Evolutionary conservation across 2,329 filamentous ascomycete species (phyloP), one percentile per base, ranked within the genome.

Genomic region (Graphilbum fragrans): DNA sequence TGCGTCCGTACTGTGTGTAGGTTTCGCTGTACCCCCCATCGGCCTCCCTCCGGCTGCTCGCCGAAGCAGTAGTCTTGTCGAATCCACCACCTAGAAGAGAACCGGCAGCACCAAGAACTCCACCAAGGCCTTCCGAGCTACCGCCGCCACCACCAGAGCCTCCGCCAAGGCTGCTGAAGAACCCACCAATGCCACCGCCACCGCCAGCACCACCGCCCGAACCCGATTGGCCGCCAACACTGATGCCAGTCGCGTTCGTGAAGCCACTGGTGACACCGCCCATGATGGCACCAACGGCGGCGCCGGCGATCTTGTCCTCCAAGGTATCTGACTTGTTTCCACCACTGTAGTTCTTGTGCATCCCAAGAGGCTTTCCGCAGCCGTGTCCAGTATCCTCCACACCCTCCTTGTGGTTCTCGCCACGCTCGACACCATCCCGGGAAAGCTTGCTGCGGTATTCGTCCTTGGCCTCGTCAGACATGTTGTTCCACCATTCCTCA

Each of bases 341-440:
- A 25, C 64, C 60, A 19, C 50, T 51, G 45, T 72, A 75, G 49
- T 74, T 72, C 61, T 83, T 87, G 47, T 79, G 77, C 74, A 93
- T 83, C 48, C 79, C 74, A 11, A 94, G 67, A 60, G 87, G 87
- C 45, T 84, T 79, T 46, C 64, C 68, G 55, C 86, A 94, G 39
- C 86, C 86, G 56, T 94, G 86, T 12, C 88, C 88, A 40, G 74
- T 80, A 59, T 95, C 87, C 16, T 86, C 64, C 11, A 90, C 81
- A 22, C 85, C 86, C 52, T 86, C 79, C 60, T 86, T 90, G 64
- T 95, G 88, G 60, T 95, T 95, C 46, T 80, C 70, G 16, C 84
- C 84, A 37, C 75, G 68, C 57, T 78, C 58, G 38, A 95, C 86
- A 44, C 90, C 88, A 0, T 82, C 69, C 17, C 86, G 79, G 52